These are phyloP conservation scores for Pichia sp. DNA, from an alignment of 1,139 yeast genomes.

Conservation along the genomic window DNA sequence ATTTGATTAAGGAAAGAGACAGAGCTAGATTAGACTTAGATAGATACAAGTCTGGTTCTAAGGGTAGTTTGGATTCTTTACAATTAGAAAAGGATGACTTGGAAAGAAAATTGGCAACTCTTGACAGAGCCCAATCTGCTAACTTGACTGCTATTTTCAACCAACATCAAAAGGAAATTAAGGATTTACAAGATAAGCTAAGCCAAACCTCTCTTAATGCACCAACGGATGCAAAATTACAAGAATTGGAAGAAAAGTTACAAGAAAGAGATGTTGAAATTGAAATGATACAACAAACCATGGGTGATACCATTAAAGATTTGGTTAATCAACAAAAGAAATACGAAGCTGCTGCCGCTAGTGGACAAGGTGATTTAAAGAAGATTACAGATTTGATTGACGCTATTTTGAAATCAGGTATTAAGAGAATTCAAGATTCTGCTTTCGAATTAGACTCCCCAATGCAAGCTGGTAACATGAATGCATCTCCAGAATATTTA, in stretches of 20 bases:
- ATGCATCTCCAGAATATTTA: slow-evolving; percentile 71
- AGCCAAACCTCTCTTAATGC: slow-evolving; percentile 27
- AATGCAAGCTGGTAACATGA: slow-evolving; percentile 80
- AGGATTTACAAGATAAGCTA: slow-evolving; percentile 41
- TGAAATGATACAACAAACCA: slow-evolving; percentile 75
- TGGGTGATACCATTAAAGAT: slow-evolving; percentile 69
- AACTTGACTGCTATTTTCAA: slow-evolving; percentile 61
- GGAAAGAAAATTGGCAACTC: slow-evolving; percentile 57
- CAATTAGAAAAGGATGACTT: slow-evolving; percentile 66
- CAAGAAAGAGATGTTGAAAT: slow-evolving; percentile 75
- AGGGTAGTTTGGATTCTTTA: slow-evolving; percentile 64
- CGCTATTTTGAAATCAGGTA: slow-evolving; percentile 67
- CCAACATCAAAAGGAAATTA: slow-evolving; percentile 60
- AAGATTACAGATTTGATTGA: slow-evolving; percentile 64
- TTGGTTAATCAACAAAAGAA: slow-evolving; percentile 56
- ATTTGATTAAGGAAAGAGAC: slow-evolving; percentile 86
- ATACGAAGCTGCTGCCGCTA: slow-evolving; percentile 53
- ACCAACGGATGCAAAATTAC: slow-evolving; percentile 20
- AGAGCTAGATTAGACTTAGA: slow-evolving; percentile 85
- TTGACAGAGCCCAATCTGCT: slow-evolving; percentile 66
- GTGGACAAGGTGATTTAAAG: slow-evolving; percentile 54
- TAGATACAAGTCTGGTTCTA: slow-evolving; percentile 63
- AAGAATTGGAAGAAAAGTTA: slow-evolving; percentile 46
- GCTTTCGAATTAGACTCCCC: slow-evolving; percentile 74
- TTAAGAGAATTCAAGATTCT: slow-evolving; percentile 71